Evolutionary conservation across 768 basidiomycete species (phyloP), one percentile per base, ranked within the genome.

Genomic region (Multifurca ochricompacta): DNA sequence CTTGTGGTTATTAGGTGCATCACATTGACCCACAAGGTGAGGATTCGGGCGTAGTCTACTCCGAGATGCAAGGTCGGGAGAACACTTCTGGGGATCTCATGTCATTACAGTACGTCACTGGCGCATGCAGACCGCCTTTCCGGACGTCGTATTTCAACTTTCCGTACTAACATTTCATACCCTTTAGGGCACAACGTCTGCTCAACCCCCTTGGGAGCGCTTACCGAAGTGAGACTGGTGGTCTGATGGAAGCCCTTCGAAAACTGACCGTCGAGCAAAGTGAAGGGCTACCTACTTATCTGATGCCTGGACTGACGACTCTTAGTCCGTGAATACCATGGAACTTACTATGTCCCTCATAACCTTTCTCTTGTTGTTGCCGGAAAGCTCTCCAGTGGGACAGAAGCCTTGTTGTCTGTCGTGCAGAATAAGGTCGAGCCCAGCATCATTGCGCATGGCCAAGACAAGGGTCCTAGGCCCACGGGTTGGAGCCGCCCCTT

Each of bases 211-310:
- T 77, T 35, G 81, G 77, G 18, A 97, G 88, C 65, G 96, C 82
- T 6, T 96, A 98, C 65, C 80, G 94, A 25, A 94, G 91, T 61
- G 96, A 99, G 76, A 98, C 94, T 0, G 96, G 96, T 19, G 96
- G 96, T 25, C 70, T 98, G 34, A 93, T 97, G 91, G 83, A 89
- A 57, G 90, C 91, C 2, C 71, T 99, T 23, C 80, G 96, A 23
- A 78, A 83, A 13, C 74, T 99, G 56, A 85, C 82, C 2, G 83
- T 91, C 21, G 84, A 96, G 60, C 85, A 96, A 75, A 96, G 93
- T 94, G 16, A 68, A 65, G 71, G 60, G 23, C 34, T 13, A 28
- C 4, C 28, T 51, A 2, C 27, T 58, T 27, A 41, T 58, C 37
- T 54, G 18, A 28, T 28, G 49, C 23, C 51, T 18, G 36, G 35